Conservation (phyloP, 371 early-diverging fungal species). For the Aphelidium insulamus region DNA sequence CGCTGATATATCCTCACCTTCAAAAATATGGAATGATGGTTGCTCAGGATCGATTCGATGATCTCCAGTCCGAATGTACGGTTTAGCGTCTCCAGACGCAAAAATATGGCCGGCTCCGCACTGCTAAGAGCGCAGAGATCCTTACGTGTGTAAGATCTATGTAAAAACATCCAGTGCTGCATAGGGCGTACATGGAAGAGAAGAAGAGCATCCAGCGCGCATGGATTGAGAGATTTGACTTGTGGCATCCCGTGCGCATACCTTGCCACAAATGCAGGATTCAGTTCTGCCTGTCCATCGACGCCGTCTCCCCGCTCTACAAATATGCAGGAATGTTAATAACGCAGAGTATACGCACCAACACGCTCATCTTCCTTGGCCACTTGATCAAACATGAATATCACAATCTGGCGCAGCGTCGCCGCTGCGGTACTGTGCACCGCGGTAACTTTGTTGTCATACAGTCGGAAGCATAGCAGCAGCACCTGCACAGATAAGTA, state of each 20-base stretch:
- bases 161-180: neutral
- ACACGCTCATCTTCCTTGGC: conserved; percentile 36
- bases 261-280: no score
- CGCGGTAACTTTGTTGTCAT: conserved; percentile 59
- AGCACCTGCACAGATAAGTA: conserved; percentile 22
- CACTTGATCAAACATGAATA: conserved; percentile 82
- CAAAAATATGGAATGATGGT: conserved; percentile 47
- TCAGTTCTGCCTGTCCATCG: no score
- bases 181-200: conserved; percentile 35
- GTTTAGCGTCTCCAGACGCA: conserved; percentile 35
- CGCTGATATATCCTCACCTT: conserved; percentile 18
- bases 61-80: conserved; percentile 75
- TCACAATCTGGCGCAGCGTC: conserved; percentile 74
- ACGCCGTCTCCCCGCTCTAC: no score
- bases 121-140: conserved; percentile 51
- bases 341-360: no score
- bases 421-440: conserved; percentile 89
- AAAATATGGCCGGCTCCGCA: conserved; percentile 36
- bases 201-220: conserved; percentile 58
- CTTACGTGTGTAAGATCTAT: conserved; percentile 2
- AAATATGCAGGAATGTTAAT: no score
- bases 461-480: conserved; percentile 63
- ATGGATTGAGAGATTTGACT: conserved; percentile 2
- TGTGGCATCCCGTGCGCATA: no score
- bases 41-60: conserved; percentile 64